phyloP scores from a whole-genome alignment of 2,329 filamentous ascomycete genomes.

The Alternaria hordeiaustralica region DNA sequence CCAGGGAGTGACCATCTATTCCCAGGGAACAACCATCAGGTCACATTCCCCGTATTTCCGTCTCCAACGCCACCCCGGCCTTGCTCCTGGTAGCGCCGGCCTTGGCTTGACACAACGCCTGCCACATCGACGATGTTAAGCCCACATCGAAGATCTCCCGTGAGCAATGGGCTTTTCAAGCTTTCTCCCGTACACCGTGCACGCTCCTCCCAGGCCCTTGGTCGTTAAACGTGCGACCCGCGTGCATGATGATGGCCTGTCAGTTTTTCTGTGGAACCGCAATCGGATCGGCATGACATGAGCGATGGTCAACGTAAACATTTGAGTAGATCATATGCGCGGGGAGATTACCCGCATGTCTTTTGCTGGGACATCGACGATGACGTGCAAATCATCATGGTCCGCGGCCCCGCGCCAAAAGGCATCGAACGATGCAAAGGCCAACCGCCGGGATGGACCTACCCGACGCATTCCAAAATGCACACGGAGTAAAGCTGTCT shows the following conservation, averaged over 20 bases:
- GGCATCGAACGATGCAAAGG: not conserved
- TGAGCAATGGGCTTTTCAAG: not conserved
- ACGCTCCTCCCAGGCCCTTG: not conserved
- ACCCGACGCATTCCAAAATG: not conserved
- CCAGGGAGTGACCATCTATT: not conserved
- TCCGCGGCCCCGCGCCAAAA: not conserved
- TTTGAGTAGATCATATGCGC: not conserved
- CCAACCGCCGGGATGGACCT: not conserved
- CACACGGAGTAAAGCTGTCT: not conserved
- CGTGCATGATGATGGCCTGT: not conserved
- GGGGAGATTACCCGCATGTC: not conserved
- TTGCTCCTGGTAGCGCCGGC: not conserved
- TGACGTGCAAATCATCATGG: not conserved
- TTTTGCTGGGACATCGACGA: not conserved
- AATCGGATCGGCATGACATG: not conserved
- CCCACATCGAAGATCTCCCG: constrained; percentile 19
- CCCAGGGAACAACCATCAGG: not conserved
- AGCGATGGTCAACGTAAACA: not conserved
- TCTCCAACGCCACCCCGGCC: not conserved
- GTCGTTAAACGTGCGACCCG: not conserved
- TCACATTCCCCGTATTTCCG: not conserved
- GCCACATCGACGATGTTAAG: constrained; percentile 15
- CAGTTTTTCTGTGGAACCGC: not conserved
- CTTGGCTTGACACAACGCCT: not conserved
- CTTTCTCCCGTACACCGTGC: not conserved